These are phyloP conservation scores for Heterobasidion irregulare DNA, from an alignment of 1,284 basidiomycete species.

Conservation along the genomic window DNA sequence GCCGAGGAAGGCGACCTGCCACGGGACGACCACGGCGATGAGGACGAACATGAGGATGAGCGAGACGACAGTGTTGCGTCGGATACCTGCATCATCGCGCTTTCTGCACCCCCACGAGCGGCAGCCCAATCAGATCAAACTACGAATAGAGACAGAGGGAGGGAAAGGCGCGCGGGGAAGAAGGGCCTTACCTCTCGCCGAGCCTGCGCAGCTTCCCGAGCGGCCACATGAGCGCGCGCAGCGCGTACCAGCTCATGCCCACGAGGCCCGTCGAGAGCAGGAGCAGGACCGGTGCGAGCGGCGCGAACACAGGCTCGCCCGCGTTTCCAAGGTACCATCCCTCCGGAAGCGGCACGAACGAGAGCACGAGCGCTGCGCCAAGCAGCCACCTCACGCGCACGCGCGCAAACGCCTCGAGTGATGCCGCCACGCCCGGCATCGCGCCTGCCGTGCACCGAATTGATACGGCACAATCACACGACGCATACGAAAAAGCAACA, in stretches of 20 bases:
- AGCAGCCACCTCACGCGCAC: constrained; percentile 34
- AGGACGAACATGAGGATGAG: constrained; percentile 54
- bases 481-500: neutral
- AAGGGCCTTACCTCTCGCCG: constrained; percentile 4
- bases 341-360: constrained; percentile 49
- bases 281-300: constrained; percentile 48
- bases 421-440: constrained; percentile 37
- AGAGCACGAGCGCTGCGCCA: constrained; percentile 32
- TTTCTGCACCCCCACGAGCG: neutral
- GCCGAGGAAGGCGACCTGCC: constrained; percentile 85
- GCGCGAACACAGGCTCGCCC: constrained; percentile 39
- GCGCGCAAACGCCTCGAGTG: constrained; percentile 35
- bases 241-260: constrained; percentile 46
- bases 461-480: constrained; percentile 1
- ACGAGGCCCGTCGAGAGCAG: constrained; percentile 53
- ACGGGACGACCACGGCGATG: constrained; percentile 73
- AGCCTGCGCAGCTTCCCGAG: constrained; percentile 25
- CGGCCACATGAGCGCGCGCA: constrained; percentile 34
- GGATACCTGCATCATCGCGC: constrained; percentile 1
- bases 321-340: constrained; percentile 49
- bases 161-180: neutral
- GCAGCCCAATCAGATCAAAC: too few relatives aligned
- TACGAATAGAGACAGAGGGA: neutral
- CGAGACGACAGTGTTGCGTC: constrained; percentile 33
- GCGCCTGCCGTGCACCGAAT: constrained; percentile 20